These are phyloP conservation scores for Zangia roseola DNA, from an alignment of 768 basidiomycete species.

Conservation along the genomic window DNA sequence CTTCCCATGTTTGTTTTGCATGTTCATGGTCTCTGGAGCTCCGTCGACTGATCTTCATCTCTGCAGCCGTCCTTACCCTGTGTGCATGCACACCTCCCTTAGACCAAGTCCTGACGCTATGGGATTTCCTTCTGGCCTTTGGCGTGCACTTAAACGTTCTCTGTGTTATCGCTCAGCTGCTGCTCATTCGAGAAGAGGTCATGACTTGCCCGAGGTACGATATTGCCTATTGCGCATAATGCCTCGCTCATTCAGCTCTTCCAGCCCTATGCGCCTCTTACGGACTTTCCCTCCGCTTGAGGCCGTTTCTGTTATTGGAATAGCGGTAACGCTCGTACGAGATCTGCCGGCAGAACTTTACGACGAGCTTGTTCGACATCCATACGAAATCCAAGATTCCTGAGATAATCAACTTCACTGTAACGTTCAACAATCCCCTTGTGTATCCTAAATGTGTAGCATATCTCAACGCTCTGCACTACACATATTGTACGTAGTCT, in stretches of 20 bases:
- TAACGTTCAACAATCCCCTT: conserved; percentile 1
- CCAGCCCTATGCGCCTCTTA: conserved; percentile 90
- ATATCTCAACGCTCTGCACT: conserved; percentile 10
- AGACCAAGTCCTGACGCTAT: conserved; percentile 89
- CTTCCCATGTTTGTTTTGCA: conserved; percentile 76
- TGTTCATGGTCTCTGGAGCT: background rate
- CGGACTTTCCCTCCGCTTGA: conserved; percentile 93
- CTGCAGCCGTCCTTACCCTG: conserved; percentile 82
- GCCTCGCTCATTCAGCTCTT: conserved; percentile 1
- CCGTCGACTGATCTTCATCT: conserved; percentile 1
- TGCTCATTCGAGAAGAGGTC: conserved; percentile 87
- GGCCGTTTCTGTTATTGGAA: conserved; percentile 82
- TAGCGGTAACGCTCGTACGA: conserved; percentile 91
- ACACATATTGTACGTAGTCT: conserved; percentile 17
- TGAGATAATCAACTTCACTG: conserved; percentile 10
- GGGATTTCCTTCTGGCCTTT: conserved; percentile 97
- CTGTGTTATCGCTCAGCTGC: conserved; percentile 93
- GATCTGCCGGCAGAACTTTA: conserved; percentile 87
- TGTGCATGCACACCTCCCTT: conserved; percentile 97
- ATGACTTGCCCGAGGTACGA: conserved; percentile 83
- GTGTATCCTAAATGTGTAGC: conserved; percentile 24
- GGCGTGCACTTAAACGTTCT: conserved; percentile 96
- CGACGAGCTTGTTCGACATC: conserved; percentile 86
- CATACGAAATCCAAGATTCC: conserved; percentile 52
- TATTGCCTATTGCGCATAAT: background rate